Evolutionary conservation across 176 grass and related monocot genomes (phyloP), one percentile per base, ranked within the genome.

Genomic region (Musa acuminata): DNA sequence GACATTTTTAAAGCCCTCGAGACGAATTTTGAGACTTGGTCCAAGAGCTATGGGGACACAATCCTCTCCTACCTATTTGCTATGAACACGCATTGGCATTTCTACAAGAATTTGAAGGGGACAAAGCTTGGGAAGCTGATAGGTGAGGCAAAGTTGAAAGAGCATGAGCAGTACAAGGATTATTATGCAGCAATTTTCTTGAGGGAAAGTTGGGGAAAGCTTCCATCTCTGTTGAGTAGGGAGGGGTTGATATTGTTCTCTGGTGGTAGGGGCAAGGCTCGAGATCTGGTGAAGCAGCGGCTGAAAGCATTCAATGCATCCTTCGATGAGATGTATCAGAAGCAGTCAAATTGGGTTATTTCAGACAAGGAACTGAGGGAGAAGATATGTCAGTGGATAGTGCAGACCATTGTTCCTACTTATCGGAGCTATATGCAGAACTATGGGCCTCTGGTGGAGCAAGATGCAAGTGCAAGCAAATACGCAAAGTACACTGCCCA

Each of bases 401-500:
- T 90, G 27, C 93, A 93, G 70, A 82, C 89, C 10, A 82, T 97
- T 8, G 90, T 97, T 67, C 93, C 93, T 23, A 72, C 78, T 76
- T 97, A 97, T 79, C 66, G 93, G 77, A 97, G 93, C 79, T 97
- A 92, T 80, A 87, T 97, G 93, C 93, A 97, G 82, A 92, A 88
- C 71, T 97, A 97, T 52, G 93, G 93, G 13, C 93, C 93, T 25
- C 84, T 97, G 8, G 90, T 97, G 64, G 93, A 93, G 53, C 93
- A 93, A 75, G 93, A 97, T 75, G 84, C 64, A 16, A 87, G 81
- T 43, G 77, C 83, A 1, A 81, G 85, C 80, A 97, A 87, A 79
- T 97, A 97, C 76, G 83, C 89, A 12, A 97, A 92, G 73, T 93
- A 88, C 76, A 93, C 93, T 0, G 85, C 91, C 1, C 83, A 97